Evolutionary conservation across 345 rosid species (phyloP), one percentile per base, ranked within the genome.

Genomic region (Psidium guajava): DNA sequence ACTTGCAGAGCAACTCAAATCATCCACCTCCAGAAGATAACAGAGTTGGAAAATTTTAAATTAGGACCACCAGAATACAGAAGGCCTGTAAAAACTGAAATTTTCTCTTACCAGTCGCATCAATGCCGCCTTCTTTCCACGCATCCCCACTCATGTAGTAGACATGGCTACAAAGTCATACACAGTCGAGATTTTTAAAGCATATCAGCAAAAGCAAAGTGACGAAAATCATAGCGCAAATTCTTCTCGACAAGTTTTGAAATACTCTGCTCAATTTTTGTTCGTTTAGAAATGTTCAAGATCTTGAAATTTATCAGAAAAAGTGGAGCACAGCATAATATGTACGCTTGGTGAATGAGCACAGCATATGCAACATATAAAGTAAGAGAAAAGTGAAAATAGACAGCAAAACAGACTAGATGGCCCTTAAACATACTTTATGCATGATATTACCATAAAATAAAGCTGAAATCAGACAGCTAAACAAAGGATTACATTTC

Each of bases 81-180:
- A 69, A 69, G 47, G 47, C 47, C 36, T 5, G 0, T 18, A 36
- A 69, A 69, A 69, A 69, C 25, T 69, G 42, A 36, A 69, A 69
- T 69, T 57, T 52, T 52, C 80, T 84, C 93, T 89, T 91, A 95
- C 99, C 99, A 84, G 99, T 97, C 82, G 97, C 94, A 89, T 97
- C 99, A 56, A 95, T 97, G 85, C 98, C 99, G 83, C 99, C 99
- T 91, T 94, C 99, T 91, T 97, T 97, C 99, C 99, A 97, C 59
- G 99, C 99, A 93, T 97, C 99, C 56, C 99, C 99, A 83, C 99
- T 97, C 99, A 97, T 95, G 93, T 97, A 97, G 90, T 91, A 93
- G 54, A 95, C 95, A 91, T 97, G 98, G 91, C 99, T 97, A 90
- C 91, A 93, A 81, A 88, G 52, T 82, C 24, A 69, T 36, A 21